Evolutionary conservation across 768 basidiomycete species (phyloP).

Genomic region (Podaxis rugospora): DNA sequence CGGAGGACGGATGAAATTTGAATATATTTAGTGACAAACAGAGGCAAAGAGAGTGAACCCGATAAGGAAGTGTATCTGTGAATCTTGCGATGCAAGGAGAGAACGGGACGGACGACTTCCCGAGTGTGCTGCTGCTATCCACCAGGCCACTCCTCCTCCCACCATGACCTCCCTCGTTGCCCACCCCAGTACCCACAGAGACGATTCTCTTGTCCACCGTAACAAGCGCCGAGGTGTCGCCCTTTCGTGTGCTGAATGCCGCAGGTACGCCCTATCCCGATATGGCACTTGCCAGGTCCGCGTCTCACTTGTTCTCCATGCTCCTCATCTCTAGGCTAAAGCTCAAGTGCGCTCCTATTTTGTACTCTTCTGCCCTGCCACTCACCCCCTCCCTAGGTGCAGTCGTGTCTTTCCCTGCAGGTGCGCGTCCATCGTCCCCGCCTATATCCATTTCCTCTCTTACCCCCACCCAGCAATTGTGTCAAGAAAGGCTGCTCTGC

Average conservation of each 20-base stretch:
- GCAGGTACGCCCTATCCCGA: constrained; percentile 40
- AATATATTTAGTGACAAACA: constrained; percentile 19
- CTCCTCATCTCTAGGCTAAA: constrained; percentile 44
- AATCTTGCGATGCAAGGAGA: constrained; percentile 10
- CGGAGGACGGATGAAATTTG: constrained; percentile 9
- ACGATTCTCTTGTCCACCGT: constrained; percentile 29
- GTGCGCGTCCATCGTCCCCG: constrained; percentile 25
- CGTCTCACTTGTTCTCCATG: constrained; percentile 14
- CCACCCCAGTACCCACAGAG: constrained; percentile 19
- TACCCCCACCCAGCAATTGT: constrained; percentile 37
- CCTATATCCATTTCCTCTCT: constrained; percentile 10
- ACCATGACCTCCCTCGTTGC: constrained; percentile 23
- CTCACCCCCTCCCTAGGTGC: constrained; percentile 35
- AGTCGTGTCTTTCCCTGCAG: constrained; percentile 65
- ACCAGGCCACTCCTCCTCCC: constrained; percentile 13
- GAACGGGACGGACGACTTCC: constrained; percentile 9
- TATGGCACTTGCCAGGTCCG: constrained; percentile 11
- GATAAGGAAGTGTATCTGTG: constrained; percentile 9
- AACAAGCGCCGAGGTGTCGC: constrained; percentile 53
- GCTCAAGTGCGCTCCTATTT: constrained; percentile 46
- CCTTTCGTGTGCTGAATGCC: constrained; percentile 66
- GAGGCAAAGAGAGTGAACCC: constrained; percentile 18
- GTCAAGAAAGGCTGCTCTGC: constrained; percentile 55
- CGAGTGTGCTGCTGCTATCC: constrained; percentile 6
- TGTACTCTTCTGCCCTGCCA: constrained; percentile 12